These are phyloP conservation scores for Pythium guiyangense DNA, from an alignment of 352 stramenopile genomes.

Conservation along the genomic window DNA sequence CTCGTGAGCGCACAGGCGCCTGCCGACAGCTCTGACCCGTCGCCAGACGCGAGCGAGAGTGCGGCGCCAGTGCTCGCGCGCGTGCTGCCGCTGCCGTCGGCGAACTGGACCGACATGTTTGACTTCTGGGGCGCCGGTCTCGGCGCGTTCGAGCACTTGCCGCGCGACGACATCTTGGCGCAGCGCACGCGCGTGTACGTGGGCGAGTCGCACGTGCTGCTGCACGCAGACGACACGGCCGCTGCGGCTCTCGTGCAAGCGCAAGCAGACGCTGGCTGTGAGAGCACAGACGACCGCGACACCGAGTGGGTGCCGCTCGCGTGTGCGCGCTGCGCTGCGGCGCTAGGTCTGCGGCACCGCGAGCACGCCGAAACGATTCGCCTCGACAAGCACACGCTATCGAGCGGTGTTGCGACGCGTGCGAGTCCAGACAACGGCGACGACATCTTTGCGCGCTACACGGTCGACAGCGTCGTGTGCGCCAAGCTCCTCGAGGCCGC, in stretches of 20 bases:
- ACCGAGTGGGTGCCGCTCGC: slow-evolving; percentile 30
- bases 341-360: slow-evolving; percentile 30
- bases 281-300: too few species aligned
- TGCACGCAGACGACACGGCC: too few species aligned
- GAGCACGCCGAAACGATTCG: slow-evolving; percentile 45
- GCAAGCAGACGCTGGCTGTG: not conserved
- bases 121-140: too few species aligned
- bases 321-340: slow-evolving; percentile 35
- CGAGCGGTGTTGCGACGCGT: slow-evolving; percentile 12
- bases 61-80: too few species aligned
- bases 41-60: too few species aligned
- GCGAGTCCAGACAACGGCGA: not conserved
- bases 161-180: slow-evolving; percentile 58
- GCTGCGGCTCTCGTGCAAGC: not conserved
- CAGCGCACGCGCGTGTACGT: slow-evolving; percentile 49
- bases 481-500: slow-evolving; percentile 69
- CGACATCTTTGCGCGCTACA: slow-evolving; percentile 65
- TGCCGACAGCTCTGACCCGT: too few species aligned
- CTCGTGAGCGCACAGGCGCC: too few species aligned
- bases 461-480: too few species aligned
- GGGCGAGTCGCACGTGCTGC: slow-evolving; percentile 54
- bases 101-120: too few species aligned
- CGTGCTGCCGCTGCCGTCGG: too few species aligned
- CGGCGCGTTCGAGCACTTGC: slow-evolving; percentile 80
- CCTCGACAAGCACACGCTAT: slow-evolving; percentile 62